These are phyloP conservation scores for Ogataea trehalophila DNA, from an alignment of 805 yeast species.

Conservation along the genomic window DNA sequence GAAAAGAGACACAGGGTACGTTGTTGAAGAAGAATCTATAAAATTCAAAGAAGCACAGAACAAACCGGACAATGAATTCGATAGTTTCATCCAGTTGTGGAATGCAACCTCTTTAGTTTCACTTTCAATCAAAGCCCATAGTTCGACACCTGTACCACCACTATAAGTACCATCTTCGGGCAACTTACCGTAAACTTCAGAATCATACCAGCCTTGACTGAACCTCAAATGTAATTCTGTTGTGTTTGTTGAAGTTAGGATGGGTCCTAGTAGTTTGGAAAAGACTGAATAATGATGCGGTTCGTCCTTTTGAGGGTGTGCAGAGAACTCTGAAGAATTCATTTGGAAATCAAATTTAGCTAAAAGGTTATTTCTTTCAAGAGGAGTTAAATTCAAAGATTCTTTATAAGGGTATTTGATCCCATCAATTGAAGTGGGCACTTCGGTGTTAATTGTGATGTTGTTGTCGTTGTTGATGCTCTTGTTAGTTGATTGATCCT, in stretches of 20 bases:
- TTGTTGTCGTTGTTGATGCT: too few species aligned
- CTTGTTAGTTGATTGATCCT: too few species aligned
- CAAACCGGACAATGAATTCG: slow-evolving; percentile 78
- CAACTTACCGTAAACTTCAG: slow-evolving; percentile 78
- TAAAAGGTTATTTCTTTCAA: slow-evolving; percentile 66
- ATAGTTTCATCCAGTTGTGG: slow-evolving; percentile 62
- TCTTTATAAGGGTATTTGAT: slow-evolving; percentile 51
- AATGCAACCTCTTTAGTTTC: slow-evolving; percentile 48
- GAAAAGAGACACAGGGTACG: slow-evolving; percentile 50
- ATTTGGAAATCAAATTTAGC: slow-evolving; percentile 68
- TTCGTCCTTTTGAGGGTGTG: slow-evolving; percentile 18
- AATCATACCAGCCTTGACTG: slow-evolving; percentile 94
- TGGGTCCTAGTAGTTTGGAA: slow-evolving; percentile 78
- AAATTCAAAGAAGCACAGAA: slow-evolving; percentile 94
- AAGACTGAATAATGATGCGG: slow-evolving; percentile 57
- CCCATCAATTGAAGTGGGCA: too few species aligned
- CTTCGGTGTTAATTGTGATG: too few species aligned
- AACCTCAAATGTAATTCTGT: slow-evolving; percentile 80
- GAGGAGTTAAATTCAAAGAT: slow-evolving; percentile 55
- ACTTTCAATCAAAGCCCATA: slow-evolving; percentile 84
- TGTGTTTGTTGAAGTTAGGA: slow-evolving; percentile 59
- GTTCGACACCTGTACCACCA: slow-evolving; percentile 95
- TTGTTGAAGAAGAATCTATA: slow-evolving; percentile 73
- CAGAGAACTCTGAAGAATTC: slow-evolving; percentile 40
- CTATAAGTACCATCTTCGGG: slow-evolving; percentile 66